Evolutionary conservation across 139 green algal genomes (phyloP).

Genomic region (Asterochloris sp.): DNA sequence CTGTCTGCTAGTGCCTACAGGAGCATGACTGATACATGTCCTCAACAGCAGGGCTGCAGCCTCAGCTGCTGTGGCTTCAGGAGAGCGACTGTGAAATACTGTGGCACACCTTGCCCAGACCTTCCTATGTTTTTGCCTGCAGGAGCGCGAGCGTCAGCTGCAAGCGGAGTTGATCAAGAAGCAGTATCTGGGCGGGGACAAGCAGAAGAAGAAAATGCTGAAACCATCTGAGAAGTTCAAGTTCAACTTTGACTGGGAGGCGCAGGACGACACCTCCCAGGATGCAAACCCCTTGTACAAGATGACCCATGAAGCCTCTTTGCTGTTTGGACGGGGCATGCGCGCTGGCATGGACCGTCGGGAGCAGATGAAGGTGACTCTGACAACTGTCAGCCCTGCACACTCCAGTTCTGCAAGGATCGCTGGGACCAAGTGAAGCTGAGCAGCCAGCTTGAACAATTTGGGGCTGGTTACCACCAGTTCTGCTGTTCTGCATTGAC

Average conservation of each 20-base stretch:
- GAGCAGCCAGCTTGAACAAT: too few relatives aligned
- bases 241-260: conserved; percentile 98
- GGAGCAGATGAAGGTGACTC: conserved; percentile 87
- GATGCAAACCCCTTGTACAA: conserved; percentile 95
- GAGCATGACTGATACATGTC: background rate
- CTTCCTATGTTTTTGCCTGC: background rate
- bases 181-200: conserved; percentile 84
- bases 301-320: conserved; percentile 76
- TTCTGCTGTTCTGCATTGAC: too few relatives aligned
- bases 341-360: conserved; percentile 88
- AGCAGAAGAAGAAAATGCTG: conserved; percentile 72
- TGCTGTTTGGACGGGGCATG: conserved; percentile 94
- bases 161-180: conserved; percentile 90
- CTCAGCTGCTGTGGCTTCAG: background rate
- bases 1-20: background rate
- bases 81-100: background rate
- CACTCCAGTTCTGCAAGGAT: too few relatives aligned
- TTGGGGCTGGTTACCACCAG: too few relatives aligned
- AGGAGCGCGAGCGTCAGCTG: conserved; percentile 75
- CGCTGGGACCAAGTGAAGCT: too few relatives aligned
- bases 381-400: too few relatives aligned
- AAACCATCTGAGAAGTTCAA: conserved; percentile 88
- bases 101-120: too few relatives aligned
- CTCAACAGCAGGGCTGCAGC: too few relatives aligned
- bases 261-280: conserved; percentile 86